Evolutionary conservation across 495 filamentous ascomycete species (phyloP).

Genomic region (Aspergillus diversus): DNA sequence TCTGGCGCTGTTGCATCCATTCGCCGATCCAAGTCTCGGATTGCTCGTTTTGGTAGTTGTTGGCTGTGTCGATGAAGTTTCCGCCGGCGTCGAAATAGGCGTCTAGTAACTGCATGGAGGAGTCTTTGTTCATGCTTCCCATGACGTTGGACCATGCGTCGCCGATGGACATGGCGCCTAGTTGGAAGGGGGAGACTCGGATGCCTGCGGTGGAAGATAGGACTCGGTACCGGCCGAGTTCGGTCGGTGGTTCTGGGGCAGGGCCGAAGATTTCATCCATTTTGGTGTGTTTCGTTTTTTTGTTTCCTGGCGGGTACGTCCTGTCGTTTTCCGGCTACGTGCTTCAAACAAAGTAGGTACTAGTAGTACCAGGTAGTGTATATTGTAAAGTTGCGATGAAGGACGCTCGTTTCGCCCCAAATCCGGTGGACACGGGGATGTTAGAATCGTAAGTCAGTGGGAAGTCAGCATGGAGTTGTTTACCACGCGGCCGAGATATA

Average conservation of each 20-base stretch:
- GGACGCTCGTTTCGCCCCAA: too few relatives aligned
- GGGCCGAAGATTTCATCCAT: background rate
- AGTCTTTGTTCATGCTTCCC: slow-evolving; percentile 60
- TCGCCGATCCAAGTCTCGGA: slow-evolving; percentile 77
- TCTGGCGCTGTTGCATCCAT: slow-evolving; percentile 62
- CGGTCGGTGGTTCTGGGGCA: background rate
- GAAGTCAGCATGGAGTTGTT: too few relatives aligned
- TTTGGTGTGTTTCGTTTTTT: too few relatives aligned
- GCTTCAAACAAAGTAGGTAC: too few relatives aligned
- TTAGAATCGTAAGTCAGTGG: too few relatives aligned
- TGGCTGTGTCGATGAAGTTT: slow-evolving; percentile 78
- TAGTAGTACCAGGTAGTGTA: too few relatives aligned
- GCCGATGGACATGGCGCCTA: slow-evolving; percentile 68
- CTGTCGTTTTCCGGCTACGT: too few relatives aligned
- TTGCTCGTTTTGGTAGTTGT: slow-evolving; percentile 70
- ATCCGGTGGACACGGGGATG: too few relatives aligned
- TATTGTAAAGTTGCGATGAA: too few relatives aligned
- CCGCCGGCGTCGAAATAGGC: slow-evolving; percentile 67
- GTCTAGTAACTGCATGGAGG: slow-evolving; percentile 66
- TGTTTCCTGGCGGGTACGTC: too few relatives aligned
- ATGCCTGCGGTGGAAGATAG: background rate
- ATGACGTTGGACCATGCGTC: slow-evolving; percentile 46
- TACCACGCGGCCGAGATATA: too few relatives aligned
- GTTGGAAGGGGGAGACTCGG: slow-evolving; percentile 6
- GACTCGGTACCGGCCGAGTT: background rate